Evolutionary conservation across 108 stramenopile genomes (phyloP).

Genomic region (Skeletonema marinoi): DNA sequence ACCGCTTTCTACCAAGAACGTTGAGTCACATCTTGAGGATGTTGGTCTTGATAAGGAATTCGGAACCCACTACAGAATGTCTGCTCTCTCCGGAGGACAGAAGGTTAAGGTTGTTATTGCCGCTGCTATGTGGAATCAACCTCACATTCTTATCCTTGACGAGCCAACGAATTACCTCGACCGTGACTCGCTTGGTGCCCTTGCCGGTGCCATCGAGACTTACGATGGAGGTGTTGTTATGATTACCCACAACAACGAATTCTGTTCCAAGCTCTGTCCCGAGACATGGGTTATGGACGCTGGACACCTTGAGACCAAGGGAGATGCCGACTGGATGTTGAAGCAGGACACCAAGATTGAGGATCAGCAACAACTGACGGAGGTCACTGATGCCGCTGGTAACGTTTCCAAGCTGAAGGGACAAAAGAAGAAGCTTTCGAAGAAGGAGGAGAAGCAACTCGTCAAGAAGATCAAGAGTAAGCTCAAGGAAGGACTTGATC

Average conservation of each 20-base stretch:
- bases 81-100: conserved; percentile 97
- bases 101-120: conserved; percentile 99
- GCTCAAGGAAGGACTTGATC: conserved; percentile 91
- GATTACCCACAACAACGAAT: conserved; percentile 99
- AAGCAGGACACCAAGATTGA: conserved; percentile 95
- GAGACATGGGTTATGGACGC: conserved; percentile 99
- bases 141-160: conserved; percentile 98
- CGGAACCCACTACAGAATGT: conserved; percentile 98
- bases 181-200: conserved; percentile 96
- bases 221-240: conserved; percentile 99
- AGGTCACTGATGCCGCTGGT: conserved; percentile 97
- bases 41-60: conserved; percentile 97
- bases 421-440: conserved; percentile 96
- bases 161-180: conserved; percentile 99
- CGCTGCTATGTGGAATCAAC: conserved; percentile 99
- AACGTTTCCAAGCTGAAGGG: conserved; percentile 95
- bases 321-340: conserved; percentile 99
- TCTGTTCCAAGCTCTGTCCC: conserved; percentile 94
- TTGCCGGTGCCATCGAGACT: conserved; percentile 95
- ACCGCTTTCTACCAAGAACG: conserved; percentile 96
- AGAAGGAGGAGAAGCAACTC: conserved; percentile 97
- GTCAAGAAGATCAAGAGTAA: conserved; percentile 96
- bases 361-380: conserved; percentile 89
- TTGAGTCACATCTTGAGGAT: conserved; percentile 97
- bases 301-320: conserved; percentile 96